A percentile compares a stretch with the other conserved stretches of the same genome.
phyloP scores from a whole-genome alignment of 2,329 filamentous ascomycete genomes.

The Talaromyces sp. region DNA sequence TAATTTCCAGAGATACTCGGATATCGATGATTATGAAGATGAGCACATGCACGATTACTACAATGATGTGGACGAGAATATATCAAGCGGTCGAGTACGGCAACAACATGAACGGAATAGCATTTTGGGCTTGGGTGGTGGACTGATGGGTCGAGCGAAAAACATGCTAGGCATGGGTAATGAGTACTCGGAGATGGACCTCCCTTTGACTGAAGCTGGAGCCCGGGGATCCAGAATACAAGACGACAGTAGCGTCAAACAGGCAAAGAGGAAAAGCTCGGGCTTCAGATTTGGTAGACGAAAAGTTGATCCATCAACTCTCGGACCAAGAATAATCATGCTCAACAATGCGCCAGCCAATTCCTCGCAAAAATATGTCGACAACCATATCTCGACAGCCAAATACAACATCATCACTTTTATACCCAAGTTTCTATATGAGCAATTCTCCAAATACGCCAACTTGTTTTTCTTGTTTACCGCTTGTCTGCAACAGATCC shows the following conservation, averaged over 20 bases:
- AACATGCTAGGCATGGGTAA: constrained; percentile 83
- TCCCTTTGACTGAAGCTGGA: constrained; percentile 80
- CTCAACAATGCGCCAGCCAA: constrained; percentile 97
- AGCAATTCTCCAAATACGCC: constrained; percentile 98
- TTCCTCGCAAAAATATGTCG: constrained; percentile 79
- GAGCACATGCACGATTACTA: constrained; percentile 68
- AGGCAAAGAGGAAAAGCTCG: constrained; percentile 55
- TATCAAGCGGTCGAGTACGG: constrained; percentile 46
- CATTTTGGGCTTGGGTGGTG: constrained; percentile 80
- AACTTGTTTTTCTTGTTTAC: constrained; percentile 99
- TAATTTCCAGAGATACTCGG: constrained; percentile 90
- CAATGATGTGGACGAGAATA: constrained; percentile 60
- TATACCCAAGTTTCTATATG: constrained; percentile 92
- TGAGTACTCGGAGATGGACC: constrained; percentile 95
- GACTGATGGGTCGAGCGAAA: constrained; percentile 81
- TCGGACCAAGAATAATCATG: constrained; percentile 88
- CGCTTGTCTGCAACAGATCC: constrained; percentile 89
- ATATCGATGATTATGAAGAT: constrained; percentile 81
- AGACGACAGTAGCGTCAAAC: constrained; percentile 41
- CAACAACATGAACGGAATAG: constrained; percentile 79
- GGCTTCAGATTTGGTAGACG: constrained; percentile 87
- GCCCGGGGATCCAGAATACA: constrained; percentile 40
- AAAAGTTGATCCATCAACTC: constrained; percentile 82
- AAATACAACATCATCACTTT: constrained; percentile 97
- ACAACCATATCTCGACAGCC: constrained; percentile 95